Conservation (phyloP, 352 stramenopile genomes). For the Phytophthora foliorum region DNA sequence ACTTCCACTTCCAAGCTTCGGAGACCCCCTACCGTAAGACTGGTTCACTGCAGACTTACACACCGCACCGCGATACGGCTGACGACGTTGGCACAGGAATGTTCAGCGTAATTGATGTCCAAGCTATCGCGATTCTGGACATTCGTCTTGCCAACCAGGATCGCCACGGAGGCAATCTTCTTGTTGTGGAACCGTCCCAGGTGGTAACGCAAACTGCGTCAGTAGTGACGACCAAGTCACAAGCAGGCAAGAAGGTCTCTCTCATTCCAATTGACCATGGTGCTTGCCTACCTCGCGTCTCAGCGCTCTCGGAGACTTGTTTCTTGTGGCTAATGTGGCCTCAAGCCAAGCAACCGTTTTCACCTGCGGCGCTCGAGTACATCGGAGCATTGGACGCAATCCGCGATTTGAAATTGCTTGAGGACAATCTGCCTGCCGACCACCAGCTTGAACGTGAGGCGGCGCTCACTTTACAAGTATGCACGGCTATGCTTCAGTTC, state of each 20-base stretch:
- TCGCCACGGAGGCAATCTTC: constrained; percentile 81
- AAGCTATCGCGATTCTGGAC: constrained; percentile 80
- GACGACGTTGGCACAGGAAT: constrained; percentile 62
- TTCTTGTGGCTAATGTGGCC: constrained; percentile 82
- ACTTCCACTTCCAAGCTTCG: constrained; percentile 42
- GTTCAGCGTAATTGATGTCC: constrained; percentile 64
- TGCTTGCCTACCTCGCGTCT: constrained; percentile 65
- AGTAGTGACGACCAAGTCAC: constrained; percentile 20
- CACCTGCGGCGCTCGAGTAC: constrained; percentile 28
- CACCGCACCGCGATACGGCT: constrained; percentile 67
- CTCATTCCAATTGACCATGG: constrained; percentile 86
- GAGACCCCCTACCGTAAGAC: constrained; percentile 38
- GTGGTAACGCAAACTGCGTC: constrained; percentile 29
- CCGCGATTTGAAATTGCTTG: constrained; percentile 46
- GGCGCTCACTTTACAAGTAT: constrained; percentile 57
- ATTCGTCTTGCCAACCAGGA: constrained; percentile 87
- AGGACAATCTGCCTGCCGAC: constrained; percentile 23
- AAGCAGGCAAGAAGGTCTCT: constrained; percentile 30
- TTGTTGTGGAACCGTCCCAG: constrained; percentile 46
- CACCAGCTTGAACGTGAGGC: constrained; percentile 52
- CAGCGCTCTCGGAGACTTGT: constrained; percentile 60
- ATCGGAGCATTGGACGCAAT: constrained; percentile 53
- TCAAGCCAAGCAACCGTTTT: constrained; percentile 66
- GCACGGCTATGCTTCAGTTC: constrained; percentile 60
- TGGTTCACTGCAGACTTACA: constrained; percentile 71